These are phyloP conservation scores for Somion occarium DNA, from an alignment of 1,284 basidiomycete genomes.

Conservation along the genomic window DNA sequence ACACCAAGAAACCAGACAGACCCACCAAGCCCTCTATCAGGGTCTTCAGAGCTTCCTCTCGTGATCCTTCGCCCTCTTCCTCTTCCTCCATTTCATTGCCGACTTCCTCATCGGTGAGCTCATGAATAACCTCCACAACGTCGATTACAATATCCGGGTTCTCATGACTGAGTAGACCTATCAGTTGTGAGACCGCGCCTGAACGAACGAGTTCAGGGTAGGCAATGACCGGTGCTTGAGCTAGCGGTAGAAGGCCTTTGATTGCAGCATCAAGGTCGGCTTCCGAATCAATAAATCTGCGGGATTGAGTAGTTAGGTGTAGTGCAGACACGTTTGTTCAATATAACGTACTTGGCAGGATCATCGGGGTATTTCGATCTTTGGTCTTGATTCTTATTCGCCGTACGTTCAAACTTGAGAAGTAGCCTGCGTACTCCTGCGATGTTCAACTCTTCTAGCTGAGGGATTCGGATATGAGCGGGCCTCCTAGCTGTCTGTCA, in stretches of 20 bases:
- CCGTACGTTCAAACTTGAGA: constrained; percentile 80
- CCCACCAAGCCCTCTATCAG: constrained; percentile 74
- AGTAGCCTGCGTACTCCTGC: constrained; percentile 73
- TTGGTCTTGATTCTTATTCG: constrained; percentile 93
- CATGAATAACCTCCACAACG: constrained; percentile 86
- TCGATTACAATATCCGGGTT: constrained; percentile 94
- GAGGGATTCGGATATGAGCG: too few species aligned
- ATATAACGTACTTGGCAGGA: constrained; percentile 71
- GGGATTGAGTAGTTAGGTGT: constrained; percentile 5
- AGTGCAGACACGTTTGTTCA: background rate
- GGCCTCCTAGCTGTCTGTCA: too few species aligned
- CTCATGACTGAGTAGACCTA: constrained; percentile 87
- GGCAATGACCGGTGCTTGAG: constrained; percentile 78
- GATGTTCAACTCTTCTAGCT: constrained; percentile 67
- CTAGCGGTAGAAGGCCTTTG: constrained; percentile 84
- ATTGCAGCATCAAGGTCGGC: constrained; percentile 87
- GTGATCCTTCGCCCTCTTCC: constrained; percentile 58
- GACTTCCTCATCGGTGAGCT: constrained; percentile 95
- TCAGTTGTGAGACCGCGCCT: constrained; percentile 64
- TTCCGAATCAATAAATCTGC: constrained; percentile 97
- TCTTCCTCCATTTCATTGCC: constrained; percentile 71
- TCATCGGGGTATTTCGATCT: constrained; percentile 88
- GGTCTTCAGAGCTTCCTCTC: constrained; percentile 66
- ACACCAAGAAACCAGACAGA: constrained; percentile 15
- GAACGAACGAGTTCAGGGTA: constrained; percentile 88